Evolutionary conservation across 352 stramenopile species (phyloP), one percentile per base, ranked within the genome.

Genomic region (Phytophthora crassamura): DNA sequence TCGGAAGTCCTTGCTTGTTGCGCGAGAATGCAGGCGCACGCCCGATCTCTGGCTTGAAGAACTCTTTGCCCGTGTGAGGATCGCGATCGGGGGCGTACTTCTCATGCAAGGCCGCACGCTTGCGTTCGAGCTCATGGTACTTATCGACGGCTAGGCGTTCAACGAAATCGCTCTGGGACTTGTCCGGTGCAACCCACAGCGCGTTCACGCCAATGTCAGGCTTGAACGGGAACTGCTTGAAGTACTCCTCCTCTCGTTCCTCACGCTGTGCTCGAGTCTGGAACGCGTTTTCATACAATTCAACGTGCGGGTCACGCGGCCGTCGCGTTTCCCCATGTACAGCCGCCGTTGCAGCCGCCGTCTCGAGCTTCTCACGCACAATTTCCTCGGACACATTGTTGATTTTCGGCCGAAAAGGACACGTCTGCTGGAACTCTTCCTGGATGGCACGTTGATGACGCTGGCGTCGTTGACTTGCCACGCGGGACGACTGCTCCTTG

Each of bases 271-370:
- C 69, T 32, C 73, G 72, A 10, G 68, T 70, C 12, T 88, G 65
- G 41, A 87, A 88, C 14, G 82, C 77, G 46, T 94, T 75, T 58
- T 92, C 86, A 45, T 94, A 94, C 33, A 94, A 60, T n/a, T 82
- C 77, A 18, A 72, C 32, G 54, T 93, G 74, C 20, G 82, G 80
- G 20, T 89, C 77, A 53, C 84, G 78, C 18, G 72, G 63, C 5
- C 60, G 74, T 39, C 51, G 54, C 14, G 53, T 33, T 36, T 78
- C 45, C 11, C 62, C 64, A 11, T 70, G 40, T 28, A 69, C 30
- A 16, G 51, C 55, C 9, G 58, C 59, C 9, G 55, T 58, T 7
- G 66, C 63, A 11, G 70, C 73, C 15, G 86, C 78, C 43, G 62
- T 76, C 43, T 88, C 76, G 12, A 84, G 55, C 40, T 88, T 89